Base-by-base conservation (phyloP, 1,284 basidiomycete species). In the Xanthoconium separans region DNA sequence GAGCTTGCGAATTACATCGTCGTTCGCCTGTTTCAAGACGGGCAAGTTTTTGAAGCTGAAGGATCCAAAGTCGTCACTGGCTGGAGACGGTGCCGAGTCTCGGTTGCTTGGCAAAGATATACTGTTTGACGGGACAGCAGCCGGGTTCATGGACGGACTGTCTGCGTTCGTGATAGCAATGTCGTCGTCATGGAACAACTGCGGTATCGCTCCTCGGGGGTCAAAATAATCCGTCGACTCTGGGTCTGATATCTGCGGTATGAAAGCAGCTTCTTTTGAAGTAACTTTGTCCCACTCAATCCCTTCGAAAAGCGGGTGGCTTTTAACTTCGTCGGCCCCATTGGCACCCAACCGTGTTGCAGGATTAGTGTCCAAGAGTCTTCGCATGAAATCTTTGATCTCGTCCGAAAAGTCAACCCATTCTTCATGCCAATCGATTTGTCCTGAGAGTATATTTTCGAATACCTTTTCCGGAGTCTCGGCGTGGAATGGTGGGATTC, bases 151-250 rank as follows among this genome's bases (percentile, higher is more conserved):
- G 8, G 76, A 62, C 18, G 80, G 76, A 58, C 82, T 81, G 59
- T 85, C 80, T 46, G 75, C 58, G 52, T 75, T 76, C 34, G 84
- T 75, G 44, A 83, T 71, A 27, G 80, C 74, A 34, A 84, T 75
- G 49, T 93, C 91, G 50, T 93, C 89, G 54, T 94, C 92, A 47
- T 91, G 87, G 78, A 96, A 95, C 39, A 94, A 75, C 68, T 95
- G 91, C 37, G 90, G 83, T 44, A 93, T 84, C 16, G 93, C 93
- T 20, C 97, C 97, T 30, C 97, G 88, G 55, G 94, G 84, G 73
- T 99, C 97, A 65, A 99, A 99, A 76, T 99, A 99, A 71, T 99
- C 97, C 13, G 97, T 99, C 24, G 93, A 97, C 73, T 98, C 96
- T 1, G 95, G 94, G 71, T 99, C 96, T 10, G 89, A 85, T 34